Conservation (phyloP, 2,329 filamentous ascomycete species). For the Stagonosporopsis chrysanthemi region DNA sequence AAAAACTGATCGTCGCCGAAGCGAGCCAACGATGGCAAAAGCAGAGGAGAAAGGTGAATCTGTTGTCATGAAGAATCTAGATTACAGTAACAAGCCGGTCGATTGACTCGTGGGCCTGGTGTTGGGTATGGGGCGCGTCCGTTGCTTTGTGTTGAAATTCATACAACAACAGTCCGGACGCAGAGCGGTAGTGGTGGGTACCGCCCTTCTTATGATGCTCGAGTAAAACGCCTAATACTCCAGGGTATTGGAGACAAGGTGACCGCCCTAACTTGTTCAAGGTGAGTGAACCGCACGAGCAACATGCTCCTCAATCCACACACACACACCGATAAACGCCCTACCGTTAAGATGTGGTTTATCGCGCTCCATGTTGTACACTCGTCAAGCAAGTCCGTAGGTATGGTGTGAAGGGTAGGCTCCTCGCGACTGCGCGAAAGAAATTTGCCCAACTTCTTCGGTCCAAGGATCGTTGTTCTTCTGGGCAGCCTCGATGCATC, state of each 20-base stretch:
- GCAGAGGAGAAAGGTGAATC: slow-evolving; percentile 21
- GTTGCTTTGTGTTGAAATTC: slow-evolving; percentile 21
- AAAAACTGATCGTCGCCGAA: not conserved
- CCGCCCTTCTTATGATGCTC: slow-evolving; percentile 20
- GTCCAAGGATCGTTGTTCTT: slow-evolving; percentile 4
- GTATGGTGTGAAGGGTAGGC: not conserved
- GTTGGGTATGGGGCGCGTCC: slow-evolving; percentile 6
- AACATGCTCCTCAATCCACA: slow-evolving; percentile 24
- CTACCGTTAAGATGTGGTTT: slow-evolving; percentile 13
- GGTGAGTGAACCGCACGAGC: slow-evolving; percentile 27
- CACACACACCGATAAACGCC: slow-evolving; percentile 17
- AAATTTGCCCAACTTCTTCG: slow-evolving; percentile 2
- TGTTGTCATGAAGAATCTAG: slow-evolving; percentile 30
- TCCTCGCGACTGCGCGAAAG: not conserved
- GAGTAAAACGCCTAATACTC: slow-evolving; percentile 18
- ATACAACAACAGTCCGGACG: slow-evolving; percentile 19
- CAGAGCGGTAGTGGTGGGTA: slow-evolving; percentile 12
- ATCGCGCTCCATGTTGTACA: not conserved
- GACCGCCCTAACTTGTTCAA: slow-evolving; percentile 19
- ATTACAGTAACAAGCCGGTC: slow-evolving; percentile 25
- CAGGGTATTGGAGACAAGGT: slow-evolving; percentile 12
- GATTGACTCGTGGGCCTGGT: slow-evolving; percentile 7
- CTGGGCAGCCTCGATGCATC: not conserved
- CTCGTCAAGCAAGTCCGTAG: not conserved
- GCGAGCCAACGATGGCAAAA: slow-evolving; percentile 12